phyloP scores from a whole-genome alignment of 2,329 filamentous ascomycete genomes.

The Lizonia empirigonia region DNA sequence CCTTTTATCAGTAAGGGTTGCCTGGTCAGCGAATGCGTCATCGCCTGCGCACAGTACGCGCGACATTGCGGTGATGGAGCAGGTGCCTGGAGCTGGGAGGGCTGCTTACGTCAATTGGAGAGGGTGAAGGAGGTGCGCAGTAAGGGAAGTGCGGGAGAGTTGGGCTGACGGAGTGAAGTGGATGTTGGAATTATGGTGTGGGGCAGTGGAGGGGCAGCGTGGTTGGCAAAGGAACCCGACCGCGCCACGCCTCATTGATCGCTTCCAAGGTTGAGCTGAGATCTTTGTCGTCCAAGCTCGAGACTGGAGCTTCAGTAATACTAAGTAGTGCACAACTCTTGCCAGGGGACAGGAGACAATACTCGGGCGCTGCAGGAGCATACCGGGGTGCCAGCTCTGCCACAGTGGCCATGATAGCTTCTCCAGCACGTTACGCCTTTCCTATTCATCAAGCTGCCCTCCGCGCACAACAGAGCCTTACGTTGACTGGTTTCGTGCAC shows the following conservation, averaged over 20 bases:
- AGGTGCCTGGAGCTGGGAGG: slow-evolving; percentile 24
- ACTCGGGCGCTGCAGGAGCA: too few species aligned
- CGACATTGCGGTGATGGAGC: slow-evolving; percentile 9
- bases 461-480: too few species aligned
- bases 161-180: slow-evolving; percentile 29
- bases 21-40: slow-evolving; percentile 48
- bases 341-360: too few species aligned
- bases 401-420: too few species aligned
- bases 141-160: slow-evolving; percentile 21
- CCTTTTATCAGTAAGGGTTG: slow-evolving; percentile 45
- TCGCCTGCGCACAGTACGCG: slow-evolving; percentile 26
- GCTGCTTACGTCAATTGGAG: slow-evolving; percentile 37
- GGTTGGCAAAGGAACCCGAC: too few species aligned
- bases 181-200: slow-evolving; percentile 32
- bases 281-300: neutral
- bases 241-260: slow-evolving; percentile 16
- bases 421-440: too few species aligned
- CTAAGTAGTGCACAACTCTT: too few species aligned
- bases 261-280: neutral
- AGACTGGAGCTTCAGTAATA: too few species aligned
- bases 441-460: too few species aligned
- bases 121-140: slow-evolving; percentile 27
- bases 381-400: too few species aligned
- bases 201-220: slow-evolving; percentile 23
- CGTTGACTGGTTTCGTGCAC: too few species aligned